phyloP scores from a whole-genome alignment of 495 filamentous ascomycete species.

The Talaromyces proteolyticus region DNA sequence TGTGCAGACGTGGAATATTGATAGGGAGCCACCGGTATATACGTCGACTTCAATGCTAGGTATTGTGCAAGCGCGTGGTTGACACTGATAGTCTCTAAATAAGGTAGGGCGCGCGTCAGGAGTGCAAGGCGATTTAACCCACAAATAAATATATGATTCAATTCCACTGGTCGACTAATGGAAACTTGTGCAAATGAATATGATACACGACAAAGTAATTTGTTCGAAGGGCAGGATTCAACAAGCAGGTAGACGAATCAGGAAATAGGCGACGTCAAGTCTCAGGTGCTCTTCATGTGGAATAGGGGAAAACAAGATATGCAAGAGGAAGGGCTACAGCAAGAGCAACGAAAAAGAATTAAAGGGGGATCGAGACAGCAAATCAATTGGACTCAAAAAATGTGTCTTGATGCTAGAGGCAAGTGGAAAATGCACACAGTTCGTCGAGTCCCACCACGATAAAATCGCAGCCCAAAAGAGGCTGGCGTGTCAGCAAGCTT shows the following conservation, averaged over 20 bases:
- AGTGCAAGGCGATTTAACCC: too few relatives aligned
- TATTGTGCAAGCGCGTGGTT: too few relatives aligned
- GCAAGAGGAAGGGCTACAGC: slow-evolving; percentile 1
- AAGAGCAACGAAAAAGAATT: slow-evolving; percentile 2
- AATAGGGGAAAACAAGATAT: neutral
- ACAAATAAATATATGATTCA: neutral
- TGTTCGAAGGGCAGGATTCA: slow-evolving; percentile 21
- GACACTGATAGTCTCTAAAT: slow-evolving; percentile 6
- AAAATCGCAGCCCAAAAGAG: slow-evolving; percentile 9
- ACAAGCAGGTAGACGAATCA: slow-evolving; percentile 10
- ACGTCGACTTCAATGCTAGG: too few relatives aligned
- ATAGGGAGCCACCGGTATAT: too few relatives aligned
- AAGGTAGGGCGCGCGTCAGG: slow-evolving; percentile 14
- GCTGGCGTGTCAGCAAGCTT: neutral
- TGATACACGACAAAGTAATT: slow-evolving; percentile 24
- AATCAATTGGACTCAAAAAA: neutral
- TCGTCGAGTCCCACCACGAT: slow-evolving; percentile 7
- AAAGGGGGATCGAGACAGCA: slow-evolving; percentile 7
- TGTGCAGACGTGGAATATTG: too few relatives aligned
- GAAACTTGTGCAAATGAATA: slow-evolving; percentile 3
- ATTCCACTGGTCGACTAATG: neutral
- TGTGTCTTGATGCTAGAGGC: neutral
- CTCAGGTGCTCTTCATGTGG: too few relatives aligned
- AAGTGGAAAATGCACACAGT: slow-evolving; percentile 5
- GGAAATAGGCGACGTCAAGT: slow-evolving; percentile 4